Percentiles rank a stretch among this genome's conserved stretches.
Evolutionary conservation across 306 rosid genomes (phyloP).

Genomic region (Lathyrus aphaca): DNA sequence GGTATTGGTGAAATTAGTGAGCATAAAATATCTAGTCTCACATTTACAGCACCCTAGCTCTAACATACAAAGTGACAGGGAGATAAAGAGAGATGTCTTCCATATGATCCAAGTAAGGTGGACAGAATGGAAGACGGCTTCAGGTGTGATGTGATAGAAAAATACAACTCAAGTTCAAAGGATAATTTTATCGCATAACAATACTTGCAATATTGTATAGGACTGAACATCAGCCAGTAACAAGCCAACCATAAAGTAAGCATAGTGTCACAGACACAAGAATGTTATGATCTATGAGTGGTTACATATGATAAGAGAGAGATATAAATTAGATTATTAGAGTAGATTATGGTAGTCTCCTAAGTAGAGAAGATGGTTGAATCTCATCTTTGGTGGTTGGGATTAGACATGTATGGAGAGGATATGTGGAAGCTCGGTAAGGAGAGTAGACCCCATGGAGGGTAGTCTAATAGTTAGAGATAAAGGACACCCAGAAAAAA

Average conservation of each 20-base stretch:
- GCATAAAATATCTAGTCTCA: background rate
- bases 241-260: too few relatives aligned
- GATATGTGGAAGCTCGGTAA: constrained; percentile 1
- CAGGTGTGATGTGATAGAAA: background rate
- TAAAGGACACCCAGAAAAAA: constrained; percentile 1
- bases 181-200: background rate
- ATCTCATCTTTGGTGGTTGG: background rate
- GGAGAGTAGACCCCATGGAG: background rate
- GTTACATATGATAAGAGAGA: too few relatives aligned
- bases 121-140: background rate
- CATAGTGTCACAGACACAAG: too few relatives aligned
- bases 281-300: too few relatives aligned
- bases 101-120: background rate
- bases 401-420: background rate
- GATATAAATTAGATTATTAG: too few relatives aligned
- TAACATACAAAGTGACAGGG: background rate
- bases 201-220: too few relatives aligned
- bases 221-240: too few relatives aligned
- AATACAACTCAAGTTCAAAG: background rate
- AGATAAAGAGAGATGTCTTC: background rate
- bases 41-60: background rate
- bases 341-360: background rate
- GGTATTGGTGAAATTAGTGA: background rate
- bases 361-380: background rate
- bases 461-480: background rate